These are phyloP conservation scores for Vaccinium darrowii DNA, from an alignment of 148 eudicot species.

Conservation along the genomic window DNA sequence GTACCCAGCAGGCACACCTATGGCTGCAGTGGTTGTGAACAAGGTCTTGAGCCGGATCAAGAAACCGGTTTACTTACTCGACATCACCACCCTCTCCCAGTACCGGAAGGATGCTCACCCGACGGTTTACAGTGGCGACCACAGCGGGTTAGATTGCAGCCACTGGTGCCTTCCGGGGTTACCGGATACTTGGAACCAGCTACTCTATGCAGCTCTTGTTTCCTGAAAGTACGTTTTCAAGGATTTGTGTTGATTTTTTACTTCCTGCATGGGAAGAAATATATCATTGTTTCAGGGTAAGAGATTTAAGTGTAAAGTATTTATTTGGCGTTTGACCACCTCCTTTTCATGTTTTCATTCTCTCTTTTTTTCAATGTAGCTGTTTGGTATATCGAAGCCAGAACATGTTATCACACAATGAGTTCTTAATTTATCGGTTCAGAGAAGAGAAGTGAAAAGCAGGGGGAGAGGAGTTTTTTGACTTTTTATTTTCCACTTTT, in stretches of 20 bases:
- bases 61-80: conserved; percentile 36
- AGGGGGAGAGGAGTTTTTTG: too few relatives aligned
- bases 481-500: too few relatives aligned
- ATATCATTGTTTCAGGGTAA: background rate
- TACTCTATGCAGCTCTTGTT: conserved; percentile 58
- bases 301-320: too few relatives aligned
- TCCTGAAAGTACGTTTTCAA: conserved; percentile 11
- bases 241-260: background rate
- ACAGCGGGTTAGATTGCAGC: conserved; percentile 41
- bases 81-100: conserved; percentile 48
- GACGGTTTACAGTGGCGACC: conserved; percentile 20
- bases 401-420: too few relatives aligned
- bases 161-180: conserved; percentile 93
- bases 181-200: conserved; percentile 88
- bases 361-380: too few relatives aligned
- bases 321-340: too few relatives aligned
- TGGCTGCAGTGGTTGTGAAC: conserved; percentile 32
- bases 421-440: too few relatives aligned
- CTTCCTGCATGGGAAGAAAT: background rate
- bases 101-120: conserved; percentile 54
- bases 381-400: too few relatives aligned
- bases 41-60: conserved; percentile 34
- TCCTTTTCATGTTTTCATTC: too few relatives aligned
- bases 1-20: conserved; percentile 34
- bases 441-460: too few relatives aligned